Evolutionary conservation across 2,329 filamentous ascomycete species (phyloP), one percentile per base, ranked within the genome.

Genomic region (Scleromitrula shiraiana): DNA sequence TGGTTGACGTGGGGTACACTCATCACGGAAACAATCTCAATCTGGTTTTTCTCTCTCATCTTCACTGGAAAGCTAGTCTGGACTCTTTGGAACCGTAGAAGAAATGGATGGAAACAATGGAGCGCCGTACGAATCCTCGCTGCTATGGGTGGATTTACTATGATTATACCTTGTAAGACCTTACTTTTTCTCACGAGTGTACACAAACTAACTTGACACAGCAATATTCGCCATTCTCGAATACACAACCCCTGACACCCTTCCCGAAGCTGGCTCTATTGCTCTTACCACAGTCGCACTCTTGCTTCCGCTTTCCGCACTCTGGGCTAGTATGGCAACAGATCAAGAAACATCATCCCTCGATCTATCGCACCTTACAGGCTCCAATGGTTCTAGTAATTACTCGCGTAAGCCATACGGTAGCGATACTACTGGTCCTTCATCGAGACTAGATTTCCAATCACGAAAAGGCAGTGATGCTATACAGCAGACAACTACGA

Each of bases 81-180:
- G 53, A 78, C 78, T 6, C 73, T 85, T 27, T 61, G 68, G 7
- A 68, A 75, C 53, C 74, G 82, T 19, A 72, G 68, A 46, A 69
- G 67, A 55, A 66, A 84, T 51, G 77, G 78, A 2, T 68, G 83
- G 58, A 71, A 68, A 47, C 73, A 77, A 46, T 83, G 82, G 58
- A 78, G 78, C 8, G 76, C 78, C 1, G 78, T 85, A 71, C 77
- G 82, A 56, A 74, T 82, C 49, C 76, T 85, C 52, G 82, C 82
- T 61, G 74, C 83, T 57, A 82, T 83, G 74, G 77, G 78, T 40
- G 80, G 76, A 52, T 80, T 83, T 64, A 83, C 80, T 1, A 71
- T 85, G 70, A 59, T 80, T 27, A 68, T 84, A 52, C 82, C 82
- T 60, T 74, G 80, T 82, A 68, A 65, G 70, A 53, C 17, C n/a